Conservation (phyloP, 225 moss, liverwort and hornwort species). For the Climacium dendroides region DNA sequence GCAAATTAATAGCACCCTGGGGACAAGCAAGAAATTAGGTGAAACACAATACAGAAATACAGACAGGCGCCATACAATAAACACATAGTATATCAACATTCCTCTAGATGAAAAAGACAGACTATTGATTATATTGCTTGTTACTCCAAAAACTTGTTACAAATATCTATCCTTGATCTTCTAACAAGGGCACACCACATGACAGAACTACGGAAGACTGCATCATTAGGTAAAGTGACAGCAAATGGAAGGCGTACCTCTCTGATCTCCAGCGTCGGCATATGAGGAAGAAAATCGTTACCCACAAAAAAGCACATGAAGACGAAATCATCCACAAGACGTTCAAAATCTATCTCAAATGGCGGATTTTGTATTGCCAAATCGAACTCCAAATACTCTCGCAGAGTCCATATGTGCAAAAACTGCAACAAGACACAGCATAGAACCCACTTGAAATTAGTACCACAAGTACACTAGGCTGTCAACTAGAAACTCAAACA, state of each 20-base stretch:
- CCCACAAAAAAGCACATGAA: conserved; percentile 99
- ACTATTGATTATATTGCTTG: background rate
- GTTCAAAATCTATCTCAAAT: conserved; percentile 88
- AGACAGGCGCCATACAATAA: background rate
- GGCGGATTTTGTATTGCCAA: conserved; percentile 58
- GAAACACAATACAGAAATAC: background rate
- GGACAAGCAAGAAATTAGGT: background rate
- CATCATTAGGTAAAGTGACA: background rate
- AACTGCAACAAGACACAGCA: conserved; percentile 44
- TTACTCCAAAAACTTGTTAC: background rate
- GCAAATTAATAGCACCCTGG: conserved; percentile 87
- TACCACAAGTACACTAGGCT: background rate
- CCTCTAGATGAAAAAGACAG: background rate
- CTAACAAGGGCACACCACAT: background rate
- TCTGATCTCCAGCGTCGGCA: conserved; percentile 95
- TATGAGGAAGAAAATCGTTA: conserved; percentile 97
- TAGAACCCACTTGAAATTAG: background rate
- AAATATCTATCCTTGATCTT: background rate
- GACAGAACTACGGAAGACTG: background rate
- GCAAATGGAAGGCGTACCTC: conserved; percentile 43
- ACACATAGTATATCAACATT: background rate
- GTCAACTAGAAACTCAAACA: background rate
- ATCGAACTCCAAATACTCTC: conserved; percentile 95
- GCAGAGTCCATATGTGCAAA: conserved; percentile 85
- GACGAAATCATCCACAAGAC: conserved; percentile 92